These are phyloP conservation scores for Raffaelea arxii DNA, from an alignment of 2,329 filamentous ascomycete species.

Conservation along the genomic window DNA sequence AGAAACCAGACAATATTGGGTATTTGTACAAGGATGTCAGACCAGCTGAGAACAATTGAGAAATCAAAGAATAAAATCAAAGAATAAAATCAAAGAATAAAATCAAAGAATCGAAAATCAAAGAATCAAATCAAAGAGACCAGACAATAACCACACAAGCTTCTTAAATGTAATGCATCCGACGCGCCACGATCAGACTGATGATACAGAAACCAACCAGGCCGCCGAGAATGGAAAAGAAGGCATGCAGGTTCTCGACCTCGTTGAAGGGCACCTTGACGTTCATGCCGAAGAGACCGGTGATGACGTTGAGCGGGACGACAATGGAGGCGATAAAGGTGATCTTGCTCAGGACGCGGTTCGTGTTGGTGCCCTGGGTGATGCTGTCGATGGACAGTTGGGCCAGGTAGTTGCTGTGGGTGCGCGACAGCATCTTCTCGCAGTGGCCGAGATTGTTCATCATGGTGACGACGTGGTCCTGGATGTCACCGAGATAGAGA, in stretches of 20 bases:
- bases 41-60: not conserved
- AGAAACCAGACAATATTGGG: not conserved
- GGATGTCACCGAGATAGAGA: conserved; percentile 92
- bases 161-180: conserved; percentile 32
- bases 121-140: not conserved
- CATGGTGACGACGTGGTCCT: conserved; percentile 99
- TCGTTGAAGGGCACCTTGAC: conserved; percentile 58
- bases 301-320: conserved; percentile 91
- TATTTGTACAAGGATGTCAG: not conserved
- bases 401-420: conserved; percentile 92
- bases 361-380: conserved; percentile 76
- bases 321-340: conserved; percentile 89
- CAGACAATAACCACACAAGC: not conserved
- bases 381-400: conserved; percentile 91
- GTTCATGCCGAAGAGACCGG: conserved; percentile 83
- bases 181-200: conserved; percentile 35
- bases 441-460: conserved; percentile 93
- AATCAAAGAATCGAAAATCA: not conserved
- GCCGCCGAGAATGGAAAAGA: conserved; percentile 39
- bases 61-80: not conserved
- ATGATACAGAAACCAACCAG: conserved; percentile 44
- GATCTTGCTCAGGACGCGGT: conserved; percentile 86
- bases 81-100: not conserved
- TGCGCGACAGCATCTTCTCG: conserved; percentile 91
- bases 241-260: conserved; percentile 41